Evolutionary conservation across 306 rosid species (phyloP), one percentile per base, ranked within the genome.

Genomic region (Boehmeria nivea): DNA sequence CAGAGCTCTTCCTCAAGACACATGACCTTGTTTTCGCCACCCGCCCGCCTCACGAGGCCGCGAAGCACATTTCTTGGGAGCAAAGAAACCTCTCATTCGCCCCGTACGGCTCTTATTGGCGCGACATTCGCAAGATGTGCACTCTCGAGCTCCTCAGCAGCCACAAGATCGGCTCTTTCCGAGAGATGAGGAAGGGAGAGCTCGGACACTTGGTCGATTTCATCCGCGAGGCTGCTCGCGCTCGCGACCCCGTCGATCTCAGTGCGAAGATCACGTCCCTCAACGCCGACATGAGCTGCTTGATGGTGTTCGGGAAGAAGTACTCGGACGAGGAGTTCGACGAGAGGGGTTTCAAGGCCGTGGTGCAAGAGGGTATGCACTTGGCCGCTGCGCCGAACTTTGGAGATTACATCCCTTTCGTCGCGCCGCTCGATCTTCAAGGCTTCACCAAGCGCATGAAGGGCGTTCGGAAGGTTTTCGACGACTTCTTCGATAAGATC

Each of bases 1-100:
- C 85, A 0, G 62, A 86, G 43, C 76, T 59, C 8, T 75, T 82
- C 63, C 84, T 86, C 53, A 82, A 67, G 59, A 82, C 79, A 6
- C 70, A 79, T 16, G 85, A 82, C 73, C 70, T 33, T 7, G 53
- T 51, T 8, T 73, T 73, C 18, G 78, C 74, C 1, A 42, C 52
- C 28, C 50, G 78, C 11, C 78, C 78, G 2, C 38, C 57, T 9
- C 19, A 33, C 1, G 25, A 48, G 21, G 63, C 67, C 1, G 20
- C 73, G 21, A 63, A 62, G 54, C 54, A 67, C 18, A 44, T 73
- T 0, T 3, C 58, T 16, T 73, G 47, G 22, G 54, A 45, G 13
- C 70, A 62, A 26, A 50, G 14, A 26, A 54, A 14, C 39, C 11
- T 75, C 65, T 6, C 1, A 4, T 60, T 70, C 19, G 2, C 55